phyloP scores from a whole-genome alignment of 352 stramenopile species.

The Phytophthora quininea region DNA sequence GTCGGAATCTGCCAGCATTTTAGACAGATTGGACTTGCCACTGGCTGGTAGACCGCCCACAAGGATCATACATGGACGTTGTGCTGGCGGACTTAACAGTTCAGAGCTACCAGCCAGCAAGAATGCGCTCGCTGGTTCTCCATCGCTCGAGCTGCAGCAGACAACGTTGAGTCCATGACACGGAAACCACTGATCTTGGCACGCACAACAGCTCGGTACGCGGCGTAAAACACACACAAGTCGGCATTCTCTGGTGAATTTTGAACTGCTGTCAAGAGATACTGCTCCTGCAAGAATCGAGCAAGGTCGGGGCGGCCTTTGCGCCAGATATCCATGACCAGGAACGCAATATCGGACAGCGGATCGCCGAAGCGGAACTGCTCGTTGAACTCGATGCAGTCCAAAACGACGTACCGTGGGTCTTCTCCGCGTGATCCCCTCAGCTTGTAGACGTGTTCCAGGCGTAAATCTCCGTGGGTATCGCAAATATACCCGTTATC shows the following conservation, averaged over 20 bases:
- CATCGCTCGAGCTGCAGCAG: constrained; percentile 34
- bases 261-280: constrained; percentile 54
- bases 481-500: constrained; percentile 68
- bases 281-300: constrained; percentile 54
- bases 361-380: constrained; percentile 76
- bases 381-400: constrained; percentile 86
- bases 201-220: constrained; percentile 71
- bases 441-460: constrained; percentile 72
- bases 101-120: constrained; percentile 71
- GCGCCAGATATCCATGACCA: constrained; percentile 73
- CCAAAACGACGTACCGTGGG: constrained; percentile 52
- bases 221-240: constrained; percentile 66
- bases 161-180: constrained; percentile 57
- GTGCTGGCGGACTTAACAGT: constrained; percentile 42
- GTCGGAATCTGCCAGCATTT: constrained; percentile 59
- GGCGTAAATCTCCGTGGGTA: constrained; percentile 66
- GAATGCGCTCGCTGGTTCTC: constrained; percentile 54
- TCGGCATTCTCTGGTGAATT: constrained; percentile 52
- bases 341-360: constrained; percentile 68
- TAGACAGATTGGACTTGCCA: constrained; percentile 67
- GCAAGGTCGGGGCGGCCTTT: constrained; percentile 64
- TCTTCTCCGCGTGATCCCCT: constrained; percentile 12
- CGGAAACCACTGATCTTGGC: constrained; percentile 76
- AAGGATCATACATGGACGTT: constrained; percentile 62
- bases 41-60: constrained; percentile 63